These are phyloP conservation scores for Colletotrichum spinosum DNA, from an alignment of 2,329 filamentous ascomycete genomes.

Conservation along the genomic window DNA sequence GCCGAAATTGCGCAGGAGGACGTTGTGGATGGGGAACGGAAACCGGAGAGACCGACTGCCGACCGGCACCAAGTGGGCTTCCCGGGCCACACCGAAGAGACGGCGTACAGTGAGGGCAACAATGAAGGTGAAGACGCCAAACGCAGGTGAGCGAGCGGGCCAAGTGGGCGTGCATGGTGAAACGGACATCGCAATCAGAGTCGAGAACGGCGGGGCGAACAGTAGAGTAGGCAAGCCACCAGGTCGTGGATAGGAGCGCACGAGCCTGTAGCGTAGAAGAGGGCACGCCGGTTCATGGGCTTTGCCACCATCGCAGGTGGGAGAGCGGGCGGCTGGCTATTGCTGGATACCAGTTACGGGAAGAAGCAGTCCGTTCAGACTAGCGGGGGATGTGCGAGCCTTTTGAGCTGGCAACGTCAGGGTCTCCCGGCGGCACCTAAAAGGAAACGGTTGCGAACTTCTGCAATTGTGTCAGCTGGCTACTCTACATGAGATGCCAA, in stretches of 20 bases:
- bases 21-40: too few relatives aligned
- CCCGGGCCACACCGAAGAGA: too few relatives aligned
- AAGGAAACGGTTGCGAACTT: not conserved
- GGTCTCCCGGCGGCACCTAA: slow-evolving; percentile 4
- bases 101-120: too few relatives aligned
- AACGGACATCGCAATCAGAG: slow-evolving; percentile 10
- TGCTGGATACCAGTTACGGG: slow-evolving; percentile 9
- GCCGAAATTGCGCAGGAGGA: too few relatives aligned
- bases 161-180: slow-evolving; percentile 25
- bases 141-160: slow-evolving; percentile 1
- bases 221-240: slow-evolving; percentile 29
- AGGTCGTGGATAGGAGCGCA: slow-evolving; percentile 21
- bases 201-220: slow-evolving; percentile 7
- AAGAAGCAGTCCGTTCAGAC: slow-evolving; percentile 3
- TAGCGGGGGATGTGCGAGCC: slow-evolving; percentile 12
- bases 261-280: slow-evolving; percentile 28
- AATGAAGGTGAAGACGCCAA: not conserved
- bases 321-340: slow-evolving; percentile 13
- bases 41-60: too few relatives aligned
- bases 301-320: slow-evolving; percentile 1
- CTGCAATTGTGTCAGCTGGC: too few relatives aligned
- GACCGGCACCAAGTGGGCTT: too few relatives aligned
- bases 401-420: not conserved
- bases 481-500: too few relatives aligned
- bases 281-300: slow-evolving; percentile 8